Conservation (phyloP, 2,329 filamentous ascomycete species). For the Alternaria tenuissima region DNA sequence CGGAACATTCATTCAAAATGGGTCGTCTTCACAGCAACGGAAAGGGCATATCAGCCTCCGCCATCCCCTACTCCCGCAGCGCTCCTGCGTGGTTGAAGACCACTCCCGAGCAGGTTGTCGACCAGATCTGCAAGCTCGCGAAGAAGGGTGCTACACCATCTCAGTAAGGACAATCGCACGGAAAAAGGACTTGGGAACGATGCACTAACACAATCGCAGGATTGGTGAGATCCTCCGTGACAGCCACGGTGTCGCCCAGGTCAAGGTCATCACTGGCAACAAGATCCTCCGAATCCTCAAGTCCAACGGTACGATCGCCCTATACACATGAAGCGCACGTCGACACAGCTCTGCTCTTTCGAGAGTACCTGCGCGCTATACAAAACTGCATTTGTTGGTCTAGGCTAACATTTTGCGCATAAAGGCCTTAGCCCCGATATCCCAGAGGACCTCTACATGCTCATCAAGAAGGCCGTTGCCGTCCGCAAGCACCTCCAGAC, state of each 20-base stretch:
- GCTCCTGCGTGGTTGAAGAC: constrained; percentile 97
- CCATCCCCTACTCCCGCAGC: constrained; percentile 95
- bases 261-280: constrained; percentile 85
- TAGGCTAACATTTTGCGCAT: constrained; percentile 48
- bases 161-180: constrained; percentile 58
- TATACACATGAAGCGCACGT: constrained; percentile 51
- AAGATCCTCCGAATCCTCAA: constrained; percentile 64
- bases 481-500: constrained; percentile 99
- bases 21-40: constrained; percentile 99
- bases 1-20: constrained; percentile 66
- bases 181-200: not conserved
- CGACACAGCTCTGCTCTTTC: constrained; percentile 42
- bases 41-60: constrained; percentile 97
- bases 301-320: constrained; percentile 69
- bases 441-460: constrained; percentile 99
- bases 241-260: constrained; percentile 96
- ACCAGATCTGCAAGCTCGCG: constrained; percentile 99
- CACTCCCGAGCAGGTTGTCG: constrained; percentile 96
- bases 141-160: constrained; percentile 98
- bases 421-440: constrained; percentile 97
- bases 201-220: constrained; percentile 42
- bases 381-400: constrained; percentile 57
- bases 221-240: constrained; percentile 99
- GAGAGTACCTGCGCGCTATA: constrained; percentile 71
- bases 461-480: constrained; percentile 95